Evolutionary conservation across 1,284 basidiomycete genomes (phyloP), one percentile per base, ranked within the genome.

Genomic region (Heterobasidion parviporum): DNA sequence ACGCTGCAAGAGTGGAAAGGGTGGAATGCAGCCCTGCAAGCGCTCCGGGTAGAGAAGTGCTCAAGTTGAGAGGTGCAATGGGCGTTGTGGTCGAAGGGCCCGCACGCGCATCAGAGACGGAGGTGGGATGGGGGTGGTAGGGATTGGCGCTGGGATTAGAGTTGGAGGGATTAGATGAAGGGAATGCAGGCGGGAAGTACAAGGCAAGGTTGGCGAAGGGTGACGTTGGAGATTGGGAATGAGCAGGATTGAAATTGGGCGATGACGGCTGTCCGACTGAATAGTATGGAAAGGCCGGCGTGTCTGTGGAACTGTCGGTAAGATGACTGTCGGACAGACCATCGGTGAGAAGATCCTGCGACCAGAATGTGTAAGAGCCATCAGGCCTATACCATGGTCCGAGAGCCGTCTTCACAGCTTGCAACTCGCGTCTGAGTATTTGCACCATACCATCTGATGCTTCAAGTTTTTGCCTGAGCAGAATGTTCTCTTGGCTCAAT

Each of bases 371-470:
- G 36, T 45, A 18, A 2, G 54, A 14, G 58, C 59, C 20, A 20
- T 67, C 66, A n/a, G 66, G 61, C 46, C 72, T 69, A 62, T 76
- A 80, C 87, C 87, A 89, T 1, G 87, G 86, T 0, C 85, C 85
- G n/a, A 89, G 66, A 6, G 75, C 76, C 14, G 63, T 65, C 62
- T 77, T 78, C 34, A 80, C 70, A 8, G 68, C 68, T 12, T 70
- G 69, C 62, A 87, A 68, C 54, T 89, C 86, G 43, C 72, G 72
- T 53, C 72, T 74, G 63, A 81, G 68, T 6, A 67, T 67, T 26
- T 75, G 72, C 34, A 83, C 62, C 2, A 73, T 68, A 6, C 73
- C 73, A 62, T 89, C 86, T 18, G 87, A 67, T 0, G 73, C 72
- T 33, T 78, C 75, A 8, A 86, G 69, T 45, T 75, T 76, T 56